Evolutionary conservation across 192 early-diverging fungal species (phyloP).

Genomic region (Spinellus fusiger): DNA sequence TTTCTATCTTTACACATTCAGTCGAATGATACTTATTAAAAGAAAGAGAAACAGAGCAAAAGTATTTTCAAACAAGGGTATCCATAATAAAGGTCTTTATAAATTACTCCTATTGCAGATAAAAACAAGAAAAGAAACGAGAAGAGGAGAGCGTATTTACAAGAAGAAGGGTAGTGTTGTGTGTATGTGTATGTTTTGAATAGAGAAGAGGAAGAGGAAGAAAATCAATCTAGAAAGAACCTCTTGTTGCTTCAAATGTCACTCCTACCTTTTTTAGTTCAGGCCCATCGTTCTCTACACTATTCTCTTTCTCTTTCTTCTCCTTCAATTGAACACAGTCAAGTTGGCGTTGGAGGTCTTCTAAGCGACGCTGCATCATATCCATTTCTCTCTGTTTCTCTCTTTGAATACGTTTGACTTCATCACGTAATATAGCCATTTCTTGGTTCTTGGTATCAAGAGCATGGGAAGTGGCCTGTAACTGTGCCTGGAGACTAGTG

Average conservation of each 20-base stretch:
- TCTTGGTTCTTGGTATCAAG: constrained; percentile 16
- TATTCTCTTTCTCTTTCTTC: not conserved
- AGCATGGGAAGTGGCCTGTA: constrained; percentile 18
- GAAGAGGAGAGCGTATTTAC: too few relatives aligned
- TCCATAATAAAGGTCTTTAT: too few relatives aligned
- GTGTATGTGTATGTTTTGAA: not conserved
- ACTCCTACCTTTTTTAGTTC: not conserved
- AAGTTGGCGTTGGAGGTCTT: constrained; percentile 13
- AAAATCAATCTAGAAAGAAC: not conserved
- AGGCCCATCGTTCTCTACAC: not conserved
- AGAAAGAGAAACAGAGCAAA: not conserved
- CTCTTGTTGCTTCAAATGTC: not conserved
- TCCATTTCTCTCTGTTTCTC: constrained; percentile 7
- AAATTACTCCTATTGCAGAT: too few relatives aligned
- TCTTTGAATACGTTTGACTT: constrained; percentile 18
- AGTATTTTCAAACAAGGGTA: not conserved
- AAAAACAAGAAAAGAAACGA: too few relatives aligned
- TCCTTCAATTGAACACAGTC: not conserved
- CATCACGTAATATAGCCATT: constrained; percentile 41
- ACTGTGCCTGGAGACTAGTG: constrained; percentile 5
- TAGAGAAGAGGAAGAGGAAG: not conserved
- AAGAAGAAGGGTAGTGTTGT: too few relatives aligned
- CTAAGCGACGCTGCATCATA: constrained; percentile 19
- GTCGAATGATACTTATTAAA: not conserved
- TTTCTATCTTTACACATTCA: not conserved